These are phyloP conservation scores for Reticulascus tulasneorum DNA, from an alignment of 2,329 filamentous ascomycete species.

Conservation along the genomic window DNA sequence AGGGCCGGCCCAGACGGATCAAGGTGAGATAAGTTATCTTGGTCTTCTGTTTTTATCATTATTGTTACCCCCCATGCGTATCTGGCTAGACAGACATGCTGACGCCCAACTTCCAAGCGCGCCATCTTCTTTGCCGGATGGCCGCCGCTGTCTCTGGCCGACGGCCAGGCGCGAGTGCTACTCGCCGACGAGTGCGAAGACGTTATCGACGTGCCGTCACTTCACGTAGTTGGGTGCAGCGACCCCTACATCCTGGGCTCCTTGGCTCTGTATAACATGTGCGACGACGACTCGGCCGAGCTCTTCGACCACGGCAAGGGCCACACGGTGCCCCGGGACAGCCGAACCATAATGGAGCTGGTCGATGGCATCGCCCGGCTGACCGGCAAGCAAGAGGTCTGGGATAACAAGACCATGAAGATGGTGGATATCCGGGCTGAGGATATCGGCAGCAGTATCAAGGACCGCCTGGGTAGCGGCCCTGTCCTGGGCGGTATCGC, in stretches of 20 bases:
- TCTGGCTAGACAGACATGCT: not conserved
- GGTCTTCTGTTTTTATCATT: too few relatives aligned
- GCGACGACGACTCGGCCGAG: conserved; percentile 33
- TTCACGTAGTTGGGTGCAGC: conserved; percentile 33
- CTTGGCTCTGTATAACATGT: conserved; percentile 37
- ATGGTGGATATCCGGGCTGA: too few relatives aligned
- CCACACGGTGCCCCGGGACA: conserved; percentile 33
- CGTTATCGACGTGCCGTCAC: conserved; percentile 33
- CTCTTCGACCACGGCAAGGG: conserved; percentile 41
- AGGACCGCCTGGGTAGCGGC: too few relatives aligned
- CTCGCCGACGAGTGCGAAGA: conserved; percentile 35
- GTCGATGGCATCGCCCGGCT: conserved; percentile 17
- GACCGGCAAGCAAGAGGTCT: too few relatives aligned
- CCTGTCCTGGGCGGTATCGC: too few relatives aligned
- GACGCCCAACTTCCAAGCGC: conserved; percentile 27
- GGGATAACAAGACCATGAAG: too few relatives aligned
- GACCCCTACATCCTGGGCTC: conserved; percentile 35
- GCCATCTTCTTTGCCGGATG: conserved; percentile 44
- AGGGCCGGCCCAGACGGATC: conserved; percentile 28
- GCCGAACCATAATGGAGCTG: conserved; percentile 28
- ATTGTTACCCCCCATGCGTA: not conserved
- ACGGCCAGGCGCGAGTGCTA: conserved; percentile 20
- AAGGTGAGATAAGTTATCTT: too few relatives aligned
- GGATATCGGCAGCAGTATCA: too few relatives aligned
- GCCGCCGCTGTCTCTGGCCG: conserved; percentile 31